These are phyloP conservation scores for Hypomyces rosellus DNA, from an alignment of 2,329 filamentous ascomycete genomes.

Conservation along the genomic window DNA sequence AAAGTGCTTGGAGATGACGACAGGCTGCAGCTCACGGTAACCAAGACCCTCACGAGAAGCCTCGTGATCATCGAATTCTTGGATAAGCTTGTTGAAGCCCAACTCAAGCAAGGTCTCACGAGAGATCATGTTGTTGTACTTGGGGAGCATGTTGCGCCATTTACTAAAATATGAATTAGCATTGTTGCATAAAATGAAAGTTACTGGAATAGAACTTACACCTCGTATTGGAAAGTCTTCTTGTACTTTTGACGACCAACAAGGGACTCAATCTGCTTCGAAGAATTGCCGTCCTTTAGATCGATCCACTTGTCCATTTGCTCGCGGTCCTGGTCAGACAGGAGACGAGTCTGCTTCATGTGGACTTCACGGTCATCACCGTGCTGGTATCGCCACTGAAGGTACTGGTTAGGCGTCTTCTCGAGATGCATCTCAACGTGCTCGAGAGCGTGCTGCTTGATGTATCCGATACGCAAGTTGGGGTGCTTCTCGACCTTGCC, in stretches of 20 bases:
- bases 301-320: slow-evolving; percentile 93
- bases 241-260: slow-evolving; percentile 98
- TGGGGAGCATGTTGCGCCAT: slow-evolving; percentile 83
- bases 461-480: slow-evolving; percentile 97
- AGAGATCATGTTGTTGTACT: slow-evolving; percentile 87
- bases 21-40: slow-evolving; percentile 87
- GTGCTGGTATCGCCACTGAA: slow-evolving; percentile 97
- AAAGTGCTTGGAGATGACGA: slow-evolving; percentile 95
- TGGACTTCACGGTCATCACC: slow-evolving; percentile 95
- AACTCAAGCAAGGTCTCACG: slow-evolving; percentile 82
- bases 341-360: slow-evolving; percentile 91
- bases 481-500: slow-evolving; percentile 97
- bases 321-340: slow-evolving; percentile 75
- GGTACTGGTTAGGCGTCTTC: slow-evolving; percentile 98
- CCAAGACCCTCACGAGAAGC: slow-evolving; percentile 96
- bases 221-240: slow-evolving; percentile 98
- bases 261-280: slow-evolving; percentile 73
- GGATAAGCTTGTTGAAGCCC: slow-evolving; percentile 88
- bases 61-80: slow-evolving; percentile 98
- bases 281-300: slow-evolving; percentile 72
- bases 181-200: background rate
- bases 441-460: slow-evolving; percentile 98
- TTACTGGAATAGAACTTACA: slow-evolving; percentile 46
- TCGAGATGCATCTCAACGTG: slow-evolving; percentile 99
- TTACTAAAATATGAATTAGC: slow-evolving; percentile 47